A percentile compares a stretch with the other conserved stretches of the same genome.
Conservation (phyloP, 2,329 filamentous ascomycete species). For the Aspergillus sp. region DNA sequence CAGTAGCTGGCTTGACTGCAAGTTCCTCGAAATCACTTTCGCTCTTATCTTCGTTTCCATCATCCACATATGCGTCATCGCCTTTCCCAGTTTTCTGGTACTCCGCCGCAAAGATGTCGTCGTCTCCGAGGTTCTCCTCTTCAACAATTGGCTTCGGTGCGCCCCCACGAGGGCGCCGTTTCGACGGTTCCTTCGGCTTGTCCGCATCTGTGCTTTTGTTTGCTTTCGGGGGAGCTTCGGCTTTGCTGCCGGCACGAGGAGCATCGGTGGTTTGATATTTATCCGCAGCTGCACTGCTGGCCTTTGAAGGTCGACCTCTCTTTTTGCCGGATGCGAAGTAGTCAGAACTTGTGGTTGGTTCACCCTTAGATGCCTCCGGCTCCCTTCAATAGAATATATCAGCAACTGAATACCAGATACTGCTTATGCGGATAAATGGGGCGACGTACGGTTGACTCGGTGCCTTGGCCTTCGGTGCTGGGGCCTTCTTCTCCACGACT, state of each 20-base stretch:
- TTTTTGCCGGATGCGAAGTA: conserved; percentile 54
- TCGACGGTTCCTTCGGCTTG: conserved; percentile 32
- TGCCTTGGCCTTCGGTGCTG: conserved; percentile 29
- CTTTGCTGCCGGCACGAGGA: conserved; percentile 1
- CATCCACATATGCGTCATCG: conserved; percentile 59
- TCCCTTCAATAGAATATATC: conserved; percentile 28
- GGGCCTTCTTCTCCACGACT: conserved; percentile 33
- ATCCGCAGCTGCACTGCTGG: conserved; percentile 12
- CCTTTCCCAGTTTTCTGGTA: conserved; percentile 56
- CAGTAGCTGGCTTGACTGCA: conserved; percentile 51
- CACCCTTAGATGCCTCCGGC: conserved; percentile 41
- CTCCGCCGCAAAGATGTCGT: conserved; percentile 75
- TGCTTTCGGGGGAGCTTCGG: conserved; percentile 12
- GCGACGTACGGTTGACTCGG: conserved; percentile 41
- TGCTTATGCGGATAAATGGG: not conserved
- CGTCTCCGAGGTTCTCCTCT: conserved; percentile 59
- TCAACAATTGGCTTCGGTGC: conserved; percentile 40
- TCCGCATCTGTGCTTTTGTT: conserved; percentile 46
- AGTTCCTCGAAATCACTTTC: conserved; percentile 58
- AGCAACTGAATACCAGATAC: conserved; percentile 2
- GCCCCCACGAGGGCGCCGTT: conserved; percentile 7
- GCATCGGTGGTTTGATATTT: conserved; percentile 10
- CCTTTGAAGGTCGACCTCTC: conserved; percentile 38
- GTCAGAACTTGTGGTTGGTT: conserved; percentile 52
- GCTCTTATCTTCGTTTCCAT: conserved; percentile 41